Conservation (phyloP, 2,329 filamentous ascomycete species). For the Paecilomyces dactylethromorphus region DNA sequence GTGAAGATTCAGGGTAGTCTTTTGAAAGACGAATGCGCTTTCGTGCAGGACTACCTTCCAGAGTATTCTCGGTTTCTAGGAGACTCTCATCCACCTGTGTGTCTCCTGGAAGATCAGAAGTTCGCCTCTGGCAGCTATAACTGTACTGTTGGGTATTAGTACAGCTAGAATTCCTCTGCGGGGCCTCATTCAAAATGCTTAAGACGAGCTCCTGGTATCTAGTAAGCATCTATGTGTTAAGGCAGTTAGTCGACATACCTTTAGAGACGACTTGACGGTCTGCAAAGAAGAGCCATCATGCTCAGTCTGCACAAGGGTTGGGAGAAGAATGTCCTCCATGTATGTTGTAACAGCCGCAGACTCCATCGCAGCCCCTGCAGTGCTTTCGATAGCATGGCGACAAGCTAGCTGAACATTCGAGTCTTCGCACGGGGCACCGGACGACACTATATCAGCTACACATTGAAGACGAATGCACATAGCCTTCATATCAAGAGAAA, state of each 20-base stretch:
- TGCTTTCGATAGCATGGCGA: constrained; percentile 20
- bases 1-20: constrained; percentile 28
- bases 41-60: constrained; percentile 13
- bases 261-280: constrained; percentile 21
- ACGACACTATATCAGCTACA: constrained; percentile 21
- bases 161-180: not conserved
- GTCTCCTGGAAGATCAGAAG: constrained; percentile 4
- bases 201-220: constrained; percentile 12
- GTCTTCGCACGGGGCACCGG: constrained; percentile 14
- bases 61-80: not conserved
- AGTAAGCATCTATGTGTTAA: constrained; percentile 2
- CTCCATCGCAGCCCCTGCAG: constrained; percentile 12
- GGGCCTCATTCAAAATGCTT: constrained; percentile 7
- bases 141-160: not conserved
- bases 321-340: constrained; percentile 19
- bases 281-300: constrained; percentile 11
- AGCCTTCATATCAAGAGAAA: constrained; percentile 19
- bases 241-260: constrained; percentile 17
- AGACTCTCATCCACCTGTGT: not conserved
- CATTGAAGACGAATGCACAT: constrained; percentile 23
- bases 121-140: constrained; percentile 1
- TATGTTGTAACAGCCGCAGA: constrained; percentile 13
- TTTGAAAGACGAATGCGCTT: constrained; percentile 29
- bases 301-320: constrained; percentile 17
- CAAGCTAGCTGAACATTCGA: constrained; percentile 23